Conservation (phyloP, 805 yeast species). For the Nakazawaea siamensis region DNA sequence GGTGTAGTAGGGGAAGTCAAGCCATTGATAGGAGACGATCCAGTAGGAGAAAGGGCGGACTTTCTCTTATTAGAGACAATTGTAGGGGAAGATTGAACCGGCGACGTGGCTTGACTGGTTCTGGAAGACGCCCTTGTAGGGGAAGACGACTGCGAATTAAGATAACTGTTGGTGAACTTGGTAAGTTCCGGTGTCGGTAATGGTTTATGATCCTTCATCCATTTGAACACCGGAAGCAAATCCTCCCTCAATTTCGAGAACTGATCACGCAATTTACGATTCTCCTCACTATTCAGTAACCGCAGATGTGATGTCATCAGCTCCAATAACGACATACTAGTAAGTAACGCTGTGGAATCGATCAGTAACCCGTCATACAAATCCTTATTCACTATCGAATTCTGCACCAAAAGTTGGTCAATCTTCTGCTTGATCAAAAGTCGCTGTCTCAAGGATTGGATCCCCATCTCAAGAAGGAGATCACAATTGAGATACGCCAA, state of each 20-base stretch:
- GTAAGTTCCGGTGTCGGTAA: slow-evolving; percentile 54
- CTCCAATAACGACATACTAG: slow-evolving; percentile 7
- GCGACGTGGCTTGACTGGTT: slow-evolving; percentile 7
- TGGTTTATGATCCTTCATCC: slow-evolving; percentile 58
- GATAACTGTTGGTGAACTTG: slow-evolving; percentile 10
- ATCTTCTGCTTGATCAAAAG: slow-evolving; percentile 53
- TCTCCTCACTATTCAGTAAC: slow-evolving; percentile 7
- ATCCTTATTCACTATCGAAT: slow-evolving; percentile 18
- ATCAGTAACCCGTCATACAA: slow-evolving; percentile 1
- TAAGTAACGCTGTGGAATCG: slow-evolving; percentile 4
- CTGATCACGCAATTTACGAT: slow-evolving; percentile 39
- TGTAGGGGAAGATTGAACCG: slow-evolving; percentile 1
- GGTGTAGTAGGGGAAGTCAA: too few species aligned
- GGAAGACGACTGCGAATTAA: slow-evolving; percentile 2
- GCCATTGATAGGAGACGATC: background rate
- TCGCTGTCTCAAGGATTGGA: slow-evolving; percentile 43
- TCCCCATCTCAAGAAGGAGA: slow-evolving; percentile 70
- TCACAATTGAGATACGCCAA: slow-evolving; percentile 60
- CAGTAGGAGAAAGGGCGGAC: slow-evolving; percentile 10
- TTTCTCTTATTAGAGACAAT: slow-evolving; percentile 6
- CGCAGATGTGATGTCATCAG: slow-evolving; percentile 1
- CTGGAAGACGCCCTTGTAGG: slow-evolving; percentile 18
- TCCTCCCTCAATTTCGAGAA: slow-evolving; percentile 54
- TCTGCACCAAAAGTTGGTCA: slow-evolving; percentile 38
- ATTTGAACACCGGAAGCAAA: slow-evolving; percentile 52